Evolutionary conservation across 2,329 filamentous ascomycete genomes (phyloP).

Genomic region (Aquanectria penicillioides): DNA sequence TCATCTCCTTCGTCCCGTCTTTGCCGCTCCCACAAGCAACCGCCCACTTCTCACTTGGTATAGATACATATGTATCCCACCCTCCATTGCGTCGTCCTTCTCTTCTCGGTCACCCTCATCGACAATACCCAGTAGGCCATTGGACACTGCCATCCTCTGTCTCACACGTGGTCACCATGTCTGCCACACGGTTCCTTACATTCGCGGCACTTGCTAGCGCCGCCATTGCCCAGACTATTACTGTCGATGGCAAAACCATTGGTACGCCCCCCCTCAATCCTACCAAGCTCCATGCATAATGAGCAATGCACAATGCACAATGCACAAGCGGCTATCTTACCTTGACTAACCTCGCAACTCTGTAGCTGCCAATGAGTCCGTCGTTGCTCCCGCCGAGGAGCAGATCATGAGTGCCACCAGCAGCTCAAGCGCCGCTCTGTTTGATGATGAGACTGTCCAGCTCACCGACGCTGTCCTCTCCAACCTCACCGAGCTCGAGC

Average conservation of each 20-base stretch:
- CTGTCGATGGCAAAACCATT: slow-evolving; percentile 35
- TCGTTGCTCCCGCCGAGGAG: slow-evolving; percentile 36
- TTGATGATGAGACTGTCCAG: slow-evolving; percentile 42
- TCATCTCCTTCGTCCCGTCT: neutral
- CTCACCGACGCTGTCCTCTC: slow-evolving; percentile 47
- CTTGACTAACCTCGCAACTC: no score
- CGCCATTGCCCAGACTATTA: slow-evolving; percentile 39
- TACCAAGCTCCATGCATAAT: neutral
- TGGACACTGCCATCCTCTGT: neutral
- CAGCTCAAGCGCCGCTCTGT: slow-evolving; percentile 20
- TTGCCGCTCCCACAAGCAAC: neutral
- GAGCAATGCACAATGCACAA: no score
- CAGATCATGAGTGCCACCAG: slow-evolving; percentile 18
- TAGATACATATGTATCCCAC: slow-evolving; percentile 19
- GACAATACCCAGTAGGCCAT: neutral
- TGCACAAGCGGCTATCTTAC: neutral
- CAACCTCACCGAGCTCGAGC: slow-evolving; percentile 43
- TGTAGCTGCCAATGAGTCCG: slow-evolving; percentile 31
- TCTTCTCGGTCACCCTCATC: slow-evolving; percentile 10
- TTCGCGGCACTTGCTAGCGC: slow-evolving; percentile 25
- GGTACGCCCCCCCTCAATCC: slow-evolving; percentile 28
- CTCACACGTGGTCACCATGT: slow-evolving; percentile 23
- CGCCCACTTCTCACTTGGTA: slow-evolving; percentile 11
- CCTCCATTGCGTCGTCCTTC: slow-evolving; percentile 2
- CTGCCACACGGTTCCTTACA: slow-evolving; percentile 26